Conservation (phyloP, 202 grass and related monocot genomes). For the Elaeis oleifera region DNA sequence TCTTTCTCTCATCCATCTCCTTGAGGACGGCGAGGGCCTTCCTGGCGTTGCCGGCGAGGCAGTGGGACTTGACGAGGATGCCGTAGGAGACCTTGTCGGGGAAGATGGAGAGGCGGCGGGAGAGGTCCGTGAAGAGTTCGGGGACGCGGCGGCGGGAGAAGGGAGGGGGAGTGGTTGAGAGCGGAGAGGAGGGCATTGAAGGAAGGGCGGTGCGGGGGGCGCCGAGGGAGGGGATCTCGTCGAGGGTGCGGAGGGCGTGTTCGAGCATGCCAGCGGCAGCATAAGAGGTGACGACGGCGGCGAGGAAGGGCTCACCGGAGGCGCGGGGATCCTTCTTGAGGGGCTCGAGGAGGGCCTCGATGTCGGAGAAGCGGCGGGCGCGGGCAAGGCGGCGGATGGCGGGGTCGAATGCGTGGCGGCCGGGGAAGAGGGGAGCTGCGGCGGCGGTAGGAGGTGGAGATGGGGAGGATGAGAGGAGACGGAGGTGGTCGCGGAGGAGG, state of each 20-base stretch:
- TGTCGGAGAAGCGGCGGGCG: slow-evolving; percentile 32
- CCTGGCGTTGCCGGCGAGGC: slow-evolving; percentile 22
- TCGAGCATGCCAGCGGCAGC: slow-evolving; percentile 41
- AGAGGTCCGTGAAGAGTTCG: slow-evolving; percentile 35
- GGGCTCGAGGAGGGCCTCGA: slow-evolving; percentile 52
- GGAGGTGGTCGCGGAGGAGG: slow-evolving; percentile 19
- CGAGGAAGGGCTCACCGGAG: slow-evolving; percentile 42
- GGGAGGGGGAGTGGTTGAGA: slow-evolving; percentile 38
- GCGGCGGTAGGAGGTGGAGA: slow-evolving; percentile 25
- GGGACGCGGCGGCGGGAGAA: slow-evolving; percentile 20
- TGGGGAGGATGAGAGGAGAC: slow-evolving; percentile 1
- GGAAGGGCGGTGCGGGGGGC: slow-evolving; percentile 32
- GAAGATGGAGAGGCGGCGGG: slow-evolving; percentile 41
- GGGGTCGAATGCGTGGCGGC: slow-evolving; percentile 41
- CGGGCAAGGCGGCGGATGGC: slow-evolving; percentile 47
- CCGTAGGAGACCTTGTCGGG: slow-evolving; percentile 48
- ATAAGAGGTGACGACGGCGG: slow-evolving; percentile 53
- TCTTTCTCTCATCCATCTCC: slow-evolving; percentile 41
- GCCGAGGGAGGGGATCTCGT: slow-evolving; percentile 20
- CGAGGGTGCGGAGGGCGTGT: slow-evolving; percentile 43
- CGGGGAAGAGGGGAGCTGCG: slow-evolving; percentile 26
- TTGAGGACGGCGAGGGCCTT: slow-evolving; percentile 41
- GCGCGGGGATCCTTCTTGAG: slow-evolving; percentile 24
- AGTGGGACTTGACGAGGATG: slow-evolving; percentile 51
- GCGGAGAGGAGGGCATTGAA: slow-evolving; percentile 69